Percentiles rank a stretch among this genome's conserved stretches.
Conservation (phyloP, 345 rosid genomes). For the Eucalyptus leucophloia region DNA sequence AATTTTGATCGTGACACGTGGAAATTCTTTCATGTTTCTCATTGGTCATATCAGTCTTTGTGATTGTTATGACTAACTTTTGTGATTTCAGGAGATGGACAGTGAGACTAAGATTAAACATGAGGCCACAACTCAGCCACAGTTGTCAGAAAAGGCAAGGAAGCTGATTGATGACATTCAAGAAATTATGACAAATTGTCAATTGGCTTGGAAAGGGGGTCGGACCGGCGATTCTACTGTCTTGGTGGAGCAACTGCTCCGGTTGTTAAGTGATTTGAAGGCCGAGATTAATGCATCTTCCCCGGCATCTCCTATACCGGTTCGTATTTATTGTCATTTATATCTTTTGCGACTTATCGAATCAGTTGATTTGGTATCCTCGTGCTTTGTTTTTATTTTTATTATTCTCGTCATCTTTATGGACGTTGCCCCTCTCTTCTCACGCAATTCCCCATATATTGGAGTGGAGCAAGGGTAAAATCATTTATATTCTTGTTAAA, state of each 20-base stretch:
- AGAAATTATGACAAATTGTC: constrained; percentile 41
- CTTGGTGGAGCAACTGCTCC: constrained; percentile 60
- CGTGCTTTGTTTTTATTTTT: background rate
- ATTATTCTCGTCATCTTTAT: background rate
- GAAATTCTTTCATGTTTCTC: background rate
- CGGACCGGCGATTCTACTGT: constrained; percentile 30
- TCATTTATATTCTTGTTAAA: background rate
- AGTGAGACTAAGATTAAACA: constrained; percentile 25
- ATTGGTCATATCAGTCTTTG: background rate
- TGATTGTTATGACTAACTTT: background rate
- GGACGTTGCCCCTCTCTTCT: background rate
- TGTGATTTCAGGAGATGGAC: background rate
- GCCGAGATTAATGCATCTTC: constrained; percentile 55
- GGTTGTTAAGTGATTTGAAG: constrained; percentile 57
- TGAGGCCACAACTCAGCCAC: constrained; percentile 31
- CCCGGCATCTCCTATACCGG: constrained; percentile 58
- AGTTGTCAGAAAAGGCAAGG: constrained; percentile 44
- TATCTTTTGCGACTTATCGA: background rate
- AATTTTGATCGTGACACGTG: background rate
- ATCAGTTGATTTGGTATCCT: background rate
- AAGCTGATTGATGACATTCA: constrained; percentile 46
- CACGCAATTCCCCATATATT: background rate
- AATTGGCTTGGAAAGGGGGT: constrained; percentile 56
- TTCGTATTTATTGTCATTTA: constrained; percentile 6
- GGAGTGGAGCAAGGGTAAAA: background rate